Conservation (phyloP, 306 rosid genomes). For the Begonia fuchsioides region DNA sequence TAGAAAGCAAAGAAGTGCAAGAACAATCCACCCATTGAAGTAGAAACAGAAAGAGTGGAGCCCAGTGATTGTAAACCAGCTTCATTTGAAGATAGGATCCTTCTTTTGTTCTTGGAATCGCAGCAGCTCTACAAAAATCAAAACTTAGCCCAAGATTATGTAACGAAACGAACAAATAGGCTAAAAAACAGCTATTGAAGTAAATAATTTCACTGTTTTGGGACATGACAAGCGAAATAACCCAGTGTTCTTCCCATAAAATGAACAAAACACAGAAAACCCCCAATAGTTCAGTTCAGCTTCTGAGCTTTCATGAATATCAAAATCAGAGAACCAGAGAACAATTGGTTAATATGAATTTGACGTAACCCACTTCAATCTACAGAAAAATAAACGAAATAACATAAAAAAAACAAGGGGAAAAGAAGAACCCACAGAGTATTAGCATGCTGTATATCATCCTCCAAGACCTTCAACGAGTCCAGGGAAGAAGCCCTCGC, state of each 20-base stretch:
- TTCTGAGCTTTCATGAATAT: too few relatives aligned
- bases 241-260: too few relatives aligned
- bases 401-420: neutral
- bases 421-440: conserved; percentile 44
- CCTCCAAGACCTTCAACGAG: conserved; percentile 60
- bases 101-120: conserved; percentile 76
- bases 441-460: conserved; percentile 90
- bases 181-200: neutral
- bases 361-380: too few relatives aligned
- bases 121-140: conserved; percentile 62
- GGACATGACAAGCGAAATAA: too few relatives aligned
- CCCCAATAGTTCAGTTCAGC: too few relatives aligned
- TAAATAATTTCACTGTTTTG: too few relatives aligned
- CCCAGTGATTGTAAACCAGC: conserved; percentile 72
- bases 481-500: conserved; percentile 61
- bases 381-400: too few relatives aligned
- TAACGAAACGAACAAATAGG: neutral
- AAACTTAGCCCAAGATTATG: neutral
- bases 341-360: too few relatives aligned
- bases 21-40: conserved; percentile 91
- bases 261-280: too few relatives aligned
- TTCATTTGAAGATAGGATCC: conserved; percentile 83
- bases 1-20: conserved; percentile 62
- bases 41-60: conserved; percentile 64
- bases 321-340: too few relatives aligned